phyloP scores from a whole-genome alignment of 2,329 filamentous ascomycete genomes.

The Pseudogymnoascus pannorum region DNA sequence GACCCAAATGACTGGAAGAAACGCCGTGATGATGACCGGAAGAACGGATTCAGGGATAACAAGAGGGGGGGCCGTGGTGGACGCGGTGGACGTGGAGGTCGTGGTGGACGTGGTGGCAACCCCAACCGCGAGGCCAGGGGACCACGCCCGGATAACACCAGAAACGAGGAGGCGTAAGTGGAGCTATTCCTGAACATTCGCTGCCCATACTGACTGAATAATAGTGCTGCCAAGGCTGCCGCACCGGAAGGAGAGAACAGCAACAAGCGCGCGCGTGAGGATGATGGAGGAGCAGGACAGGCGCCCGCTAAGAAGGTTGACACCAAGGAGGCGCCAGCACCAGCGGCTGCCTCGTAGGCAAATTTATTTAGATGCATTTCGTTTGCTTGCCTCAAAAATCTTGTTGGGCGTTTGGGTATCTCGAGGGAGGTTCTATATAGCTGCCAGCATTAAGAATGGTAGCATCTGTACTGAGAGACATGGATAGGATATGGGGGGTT shows the following conservation, averaged over 20 bases:
- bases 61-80: constrained; percentile 34
- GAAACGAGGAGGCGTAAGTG: constrained; percentile 29
- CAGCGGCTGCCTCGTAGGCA: constrained; percentile 22
- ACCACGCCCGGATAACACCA: constrained; percentile 28
- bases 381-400: constrained; percentile 4
- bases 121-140: constrained; percentile 31
- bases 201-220: not conserved
- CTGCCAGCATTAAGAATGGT: constrained; percentile 4
- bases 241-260: constrained; percentile 15
- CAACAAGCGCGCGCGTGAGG: constrained; percentile 32
- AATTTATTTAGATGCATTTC: constrained; percentile 2
- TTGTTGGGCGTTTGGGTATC: constrained; percentile 7
- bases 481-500: constrained; percentile 7
- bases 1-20: constrained; percentile 57
- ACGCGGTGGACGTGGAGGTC: constrained; percentile 39
- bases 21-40: constrained; percentile 54
- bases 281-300: constrained; percentile 38
- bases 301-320: constrained; percentile 58
- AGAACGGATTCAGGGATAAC: constrained; percentile 46
- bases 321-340: constrained; percentile 22
- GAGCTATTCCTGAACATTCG: constrained; percentile 13
- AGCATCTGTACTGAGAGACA: constrained; percentile 9
- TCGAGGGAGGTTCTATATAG: constrained; percentile 6
- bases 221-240: not conserved
- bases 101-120: constrained; percentile 35